Evolutionary conservation across 179 eudicot species (phyloP).

Genomic region (Beta lomatogona): DNA sequence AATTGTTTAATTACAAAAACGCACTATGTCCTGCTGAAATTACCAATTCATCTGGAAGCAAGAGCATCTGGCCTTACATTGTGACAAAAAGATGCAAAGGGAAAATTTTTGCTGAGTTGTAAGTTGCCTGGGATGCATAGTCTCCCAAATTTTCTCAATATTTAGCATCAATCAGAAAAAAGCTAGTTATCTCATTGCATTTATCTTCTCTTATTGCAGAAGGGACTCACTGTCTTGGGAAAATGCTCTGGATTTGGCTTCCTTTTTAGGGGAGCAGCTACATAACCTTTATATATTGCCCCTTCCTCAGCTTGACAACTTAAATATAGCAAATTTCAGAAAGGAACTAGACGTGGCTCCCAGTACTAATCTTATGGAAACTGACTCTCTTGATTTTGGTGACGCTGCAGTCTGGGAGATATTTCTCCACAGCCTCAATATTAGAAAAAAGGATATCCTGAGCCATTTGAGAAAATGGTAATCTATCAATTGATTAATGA

Average conservation of each 20-base stretch:
- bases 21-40: conserved; percentile 43
- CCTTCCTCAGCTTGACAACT: conserved; percentile 47
- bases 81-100: conserved; percentile 82
- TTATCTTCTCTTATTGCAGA: conserved; percentile 47
- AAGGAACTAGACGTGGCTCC: conserved; percentile 31
- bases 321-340: conserved; percentile 29
- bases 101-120: conserved; percentile 78
- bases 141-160: not conserved
- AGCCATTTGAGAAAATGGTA: conserved; percentile 80
- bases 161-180: not conserved
- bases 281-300: conserved; percentile 73
- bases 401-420: conserved; percentile 54
- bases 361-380: conserved; percentile 35
- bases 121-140: conserved; percentile 34
- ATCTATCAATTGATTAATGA: not conserved
- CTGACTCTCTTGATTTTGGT: conserved; percentile 29
- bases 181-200: not conserved
- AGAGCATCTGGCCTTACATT: conserved; percentile 79
- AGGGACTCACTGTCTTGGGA: conserved; percentile 64
- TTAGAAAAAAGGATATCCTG: conserved; percentile 53
- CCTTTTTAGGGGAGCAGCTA: conserved; percentile 84
- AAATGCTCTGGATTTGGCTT: conserved; percentile 71
- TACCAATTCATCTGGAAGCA: conserved; percentile 36
- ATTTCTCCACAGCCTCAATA: conserved; percentile 50
- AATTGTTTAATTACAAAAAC: conserved; percentile 47